Base-by-base conservation (phyloP, 2,329 filamentous ascomycete species). In the Colletotrichum siamense region DNA sequence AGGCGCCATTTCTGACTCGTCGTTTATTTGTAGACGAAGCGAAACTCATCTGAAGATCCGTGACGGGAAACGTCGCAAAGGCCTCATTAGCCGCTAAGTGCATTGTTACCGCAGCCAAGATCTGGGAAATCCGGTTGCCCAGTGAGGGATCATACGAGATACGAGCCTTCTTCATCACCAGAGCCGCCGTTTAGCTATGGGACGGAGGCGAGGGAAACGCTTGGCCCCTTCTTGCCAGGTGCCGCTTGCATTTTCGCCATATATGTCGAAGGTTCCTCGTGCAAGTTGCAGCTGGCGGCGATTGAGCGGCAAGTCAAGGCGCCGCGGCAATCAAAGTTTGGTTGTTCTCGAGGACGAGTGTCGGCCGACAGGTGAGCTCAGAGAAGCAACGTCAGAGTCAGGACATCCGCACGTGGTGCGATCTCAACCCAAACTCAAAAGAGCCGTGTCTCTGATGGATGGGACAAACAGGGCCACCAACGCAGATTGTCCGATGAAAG, bases 41-140 rank as follows among this genome's bases (percentile, higher is more conserved):
- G 74, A 76, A 76, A 76, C 74, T 73, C 71, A 69, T 74, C 70
- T 69, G 26, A 76, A 61, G 44, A 69, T 76, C 36, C 59, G 74
- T 49, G 74, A 76, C 74, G 67, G 39, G 28, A 74, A 76, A 74
- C 34, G 74, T 74, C 36, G 34, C 74, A 73, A 49, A 72, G 59
- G 34, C 32, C 12, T 52, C 52, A 34, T 52, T 15, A 63, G 32
- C 57, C 55, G 57, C 59, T 26, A 26, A 57, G 67, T 18, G 32
- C 13, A 57, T 61, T 18, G 64, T 30, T 49, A 49, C 49, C 59
- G 34, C 59, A 52, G 71, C n/a, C 18, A n/a, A 24, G 24, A 28
- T 15, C 22, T 39, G 34, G 36, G 12, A 39, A 39, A 24, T 61
- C n/a, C 28, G 64, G 34, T 28, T n/a, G 34, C 44, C 26, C 57